Evolutionary conservation across 768 basidiomycete species (phyloP), one percentile per base, ranked within the genome.

Genomic region (Mrakia blollopis): DNA sequence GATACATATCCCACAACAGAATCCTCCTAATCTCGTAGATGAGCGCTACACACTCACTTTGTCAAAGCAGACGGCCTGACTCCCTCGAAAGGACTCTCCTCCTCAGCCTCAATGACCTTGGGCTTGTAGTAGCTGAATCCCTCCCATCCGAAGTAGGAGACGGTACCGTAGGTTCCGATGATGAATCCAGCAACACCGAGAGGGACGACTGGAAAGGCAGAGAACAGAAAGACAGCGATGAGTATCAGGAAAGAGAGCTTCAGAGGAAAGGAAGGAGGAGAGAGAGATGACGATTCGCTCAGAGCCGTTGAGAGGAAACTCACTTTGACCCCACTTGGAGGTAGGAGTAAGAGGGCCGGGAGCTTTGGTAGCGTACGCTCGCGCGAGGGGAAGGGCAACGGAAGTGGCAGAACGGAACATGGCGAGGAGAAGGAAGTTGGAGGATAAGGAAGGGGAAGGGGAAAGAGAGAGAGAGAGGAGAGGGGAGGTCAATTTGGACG

Each of bases 51-150:
- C 2, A 72, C 71, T 23, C 61, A 67, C 76, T 77, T 77, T 30
- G 44, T 77, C 39, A 77, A 50, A 32, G 76, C 76, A 7, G 39
- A 18, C 0, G 76, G 76, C 18, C 76, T 61, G 21, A 50, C 71
- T 54, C 39, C 69, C 21, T 52, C 75, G 37, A 71, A 70, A 30
- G 70, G 70, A 18, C 7, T 8, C 63, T 6, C 13, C 60, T 37
- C 68, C 54, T 25, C n/a, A 63, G 18, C 65, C 73, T 28, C 23
- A 32, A 14, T 37, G 63, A n/a, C n/a, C 30, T 5, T n/a, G 32
- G 62, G 30, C 62, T 13, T 14, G 37, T 44, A n/a, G 39, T 39
- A 23, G 39, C 37, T 68, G 25, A 39, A 25, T 16, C 23, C 21
- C 21, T 35, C 35, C 8, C 25, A 2, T 6, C 21, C 65, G 39